Conservation (phyloP, 768 basidiomycete genomes). For the Phlebiopsis gigantea region DNA sequence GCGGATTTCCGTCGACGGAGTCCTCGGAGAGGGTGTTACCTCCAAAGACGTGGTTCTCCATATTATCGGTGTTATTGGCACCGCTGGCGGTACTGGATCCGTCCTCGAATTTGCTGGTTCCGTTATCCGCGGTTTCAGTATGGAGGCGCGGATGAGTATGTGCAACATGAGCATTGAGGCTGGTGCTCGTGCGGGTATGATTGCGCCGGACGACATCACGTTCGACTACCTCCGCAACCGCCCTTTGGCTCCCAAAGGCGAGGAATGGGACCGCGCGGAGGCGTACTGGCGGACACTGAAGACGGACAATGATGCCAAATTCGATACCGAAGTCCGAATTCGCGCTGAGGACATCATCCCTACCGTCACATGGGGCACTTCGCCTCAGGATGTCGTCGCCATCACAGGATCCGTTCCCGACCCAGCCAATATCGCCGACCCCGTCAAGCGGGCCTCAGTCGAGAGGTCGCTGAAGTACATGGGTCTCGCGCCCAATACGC, state of each 20-base stretch:
- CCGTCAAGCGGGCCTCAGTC: slow-evolving; percentile 40
- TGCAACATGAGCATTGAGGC: slow-evolving; percentile 71
- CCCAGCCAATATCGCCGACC: slow-evolving; percentile 40
- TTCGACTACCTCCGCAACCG: slow-evolving; percentile 57
- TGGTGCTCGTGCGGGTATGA: slow-evolving; percentile 62
- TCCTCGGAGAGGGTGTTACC: slow-evolving; percentile 47
- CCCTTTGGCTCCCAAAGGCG: slow-evolving; percentile 52
- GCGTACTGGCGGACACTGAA: slow-evolving; percentile 54
- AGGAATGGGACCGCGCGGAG: slow-evolving; percentile 54
- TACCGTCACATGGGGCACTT: slow-evolving; percentile 64
- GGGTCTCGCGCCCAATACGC: slow-evolving; percentile 50
- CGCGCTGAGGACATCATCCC: slow-evolving; percentile 57
- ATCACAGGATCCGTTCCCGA: slow-evolving; percentile 54
- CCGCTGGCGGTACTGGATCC: slow-evolving; percentile 59
- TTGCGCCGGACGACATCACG: slow-evolving; percentile 58
- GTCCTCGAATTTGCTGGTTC: slow-evolving; percentile 62
- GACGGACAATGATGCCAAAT: slow-evolving; percentile 53
- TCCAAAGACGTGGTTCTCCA: slow-evolving; percentile 64
- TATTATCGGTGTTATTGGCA: slow-evolving; percentile 60
- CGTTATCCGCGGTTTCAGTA: slow-evolving; percentile 48
- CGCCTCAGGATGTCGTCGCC: slow-evolving; percentile 56
- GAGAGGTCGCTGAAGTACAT: slow-evolving; percentile 55
- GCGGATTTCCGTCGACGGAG: slow-evolving; percentile 57
- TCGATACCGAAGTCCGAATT: slow-evolving; percentile 54
- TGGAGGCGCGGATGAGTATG: slow-evolving; percentile 58